These are phyloP conservation scores for Schoenoplectus triqueter DNA, from an alignment of 202 grass and related monocot genomes.

Conservation along the genomic window DNA sequence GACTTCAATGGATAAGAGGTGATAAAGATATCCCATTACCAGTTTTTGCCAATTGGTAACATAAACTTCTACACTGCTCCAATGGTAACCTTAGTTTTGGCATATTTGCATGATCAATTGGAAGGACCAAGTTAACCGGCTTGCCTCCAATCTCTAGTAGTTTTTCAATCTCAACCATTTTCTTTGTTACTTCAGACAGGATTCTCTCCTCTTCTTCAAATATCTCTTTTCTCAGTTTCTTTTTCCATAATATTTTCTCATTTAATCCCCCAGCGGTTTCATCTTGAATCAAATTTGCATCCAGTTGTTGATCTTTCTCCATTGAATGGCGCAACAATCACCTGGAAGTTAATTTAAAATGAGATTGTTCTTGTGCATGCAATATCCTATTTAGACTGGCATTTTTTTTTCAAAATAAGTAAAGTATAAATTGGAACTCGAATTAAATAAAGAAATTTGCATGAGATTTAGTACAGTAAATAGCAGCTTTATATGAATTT, in stretches of 20 bases:
- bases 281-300: conserved; percentile 16
- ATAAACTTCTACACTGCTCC: conserved; percentile 8
- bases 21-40: neutral
- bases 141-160: conserved; percentile 20
- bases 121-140: conserved; percentile 21
- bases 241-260: conserved; percentile 33
- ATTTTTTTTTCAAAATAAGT: no score
- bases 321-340: conserved; percentile 4
- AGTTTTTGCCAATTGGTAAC: neutral
- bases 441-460: no score
- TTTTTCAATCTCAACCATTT: conserved; percentile 28
- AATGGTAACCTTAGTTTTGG: conserved; percentile 14
- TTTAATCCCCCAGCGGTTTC: no score
- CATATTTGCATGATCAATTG: neutral
- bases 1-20: neutral
- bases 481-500: no score
- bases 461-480: no score
- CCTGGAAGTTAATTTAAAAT: conserved; percentile 11
- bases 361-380: neutral
- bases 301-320: conserved; percentile 25
- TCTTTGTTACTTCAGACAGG: conserved; percentile 24
- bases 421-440: no score
- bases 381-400: no score
- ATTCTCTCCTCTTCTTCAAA: conserved; percentile 37
- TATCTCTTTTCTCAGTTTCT: conserved; percentile 35